Evolutionary conservation across 2,329 filamentous ascomycete species (phyloP).

Genomic region (Cryphonectria radicalis): DNA sequence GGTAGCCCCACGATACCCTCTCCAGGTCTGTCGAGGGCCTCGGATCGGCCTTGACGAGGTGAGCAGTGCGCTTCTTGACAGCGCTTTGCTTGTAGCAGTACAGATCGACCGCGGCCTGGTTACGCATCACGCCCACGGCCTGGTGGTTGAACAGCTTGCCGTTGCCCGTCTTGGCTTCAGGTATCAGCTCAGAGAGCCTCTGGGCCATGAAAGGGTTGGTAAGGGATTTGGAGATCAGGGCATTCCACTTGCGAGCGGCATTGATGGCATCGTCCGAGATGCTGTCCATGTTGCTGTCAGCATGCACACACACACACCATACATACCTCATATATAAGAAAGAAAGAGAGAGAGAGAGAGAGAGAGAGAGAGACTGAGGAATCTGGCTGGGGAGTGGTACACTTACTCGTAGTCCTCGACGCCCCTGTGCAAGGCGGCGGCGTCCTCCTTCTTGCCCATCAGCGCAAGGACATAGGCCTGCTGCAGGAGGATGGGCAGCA

Average conservation of each 20-base stretch:
- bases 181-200: conserved; percentile 60
- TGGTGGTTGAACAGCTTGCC: conserved; percentile 78
- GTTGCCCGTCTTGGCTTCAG: conserved; percentile 53
- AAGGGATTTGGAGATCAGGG: conserved; percentile 46
- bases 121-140: conserved; percentile 61
- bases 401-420: conserved; percentile 66
- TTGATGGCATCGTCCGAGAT: conserved; percentile 70
- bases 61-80: conserved; percentile 54
- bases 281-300: conserved; percentile 47
- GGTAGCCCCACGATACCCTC: conserved; percentile 47
- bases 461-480: conserved; percentile 73
- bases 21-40: conserved; percentile 35
- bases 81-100: conserved; percentile 70
- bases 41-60: conserved; percentile 42
- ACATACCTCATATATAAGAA: neutral
- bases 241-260: conserved; percentile 70
- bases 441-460: conserved; percentile 69
- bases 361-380: too few relatives aligned
- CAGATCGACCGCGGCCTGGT: conserved; percentile 67
- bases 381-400: neutral
- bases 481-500: conserved; percentile 77
- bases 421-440: conserved; percentile 63
- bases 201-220: conserved; percentile 72
- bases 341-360: neutral
- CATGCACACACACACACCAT: conserved; percentile 4